Evolutionary conservation across 139 green algal species (phyloP), one percentile per base, ranked within the genome.

Genomic region (Ostreobium quekettii): DNA sequence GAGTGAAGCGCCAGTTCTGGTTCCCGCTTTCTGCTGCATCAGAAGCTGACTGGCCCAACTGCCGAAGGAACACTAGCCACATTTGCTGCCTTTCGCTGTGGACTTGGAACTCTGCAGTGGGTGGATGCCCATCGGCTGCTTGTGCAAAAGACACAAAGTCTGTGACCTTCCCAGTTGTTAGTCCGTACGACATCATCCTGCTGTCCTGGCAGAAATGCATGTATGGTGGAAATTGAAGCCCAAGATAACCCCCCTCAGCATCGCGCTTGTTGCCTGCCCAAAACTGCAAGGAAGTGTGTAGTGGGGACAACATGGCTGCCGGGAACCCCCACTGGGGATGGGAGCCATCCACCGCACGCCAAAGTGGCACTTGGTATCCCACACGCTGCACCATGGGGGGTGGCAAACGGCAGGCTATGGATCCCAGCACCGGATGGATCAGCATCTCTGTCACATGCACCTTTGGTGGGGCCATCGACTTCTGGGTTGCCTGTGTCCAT

Each of bases 11-110:
- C 61, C 61, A 68, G 15, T 68, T 26, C 24, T 68, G 37, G 11
- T 15, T 68, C 7, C 61, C 61, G 36, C 22, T 11, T 5, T n/a
- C 38, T 36, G 4, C 7, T 8, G 8, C 19, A 46, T 65, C 15
- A 4, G 28, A 15, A 4, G 58, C 42, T 32, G 47, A 65, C 33
- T 35, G 42, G 8, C 61, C 42, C 33, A 65, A 65, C 33, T 35
- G 42, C 24, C 61, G 30, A n/a, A 68, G 53, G 36, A 68, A 68
- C 4, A 68, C 26, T 5, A 68, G 7, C 61, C 61, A 68, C 4
- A 38, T n/a, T 28, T 38, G 30, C n/a, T 68, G 61, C 5, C 8
- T 36, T 7, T 3, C 42, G 5, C 30, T 48, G 61, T 32, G 37
- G 24, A 56, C 61, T 38, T 57, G 24, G 7, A 26, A 47, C 36